These are phyloP conservation scores for Pleurozium schreberi DNA, from an alignment of 225 moss, liverwort and hornwort genomes.

Conservation along the genomic window DNA sequence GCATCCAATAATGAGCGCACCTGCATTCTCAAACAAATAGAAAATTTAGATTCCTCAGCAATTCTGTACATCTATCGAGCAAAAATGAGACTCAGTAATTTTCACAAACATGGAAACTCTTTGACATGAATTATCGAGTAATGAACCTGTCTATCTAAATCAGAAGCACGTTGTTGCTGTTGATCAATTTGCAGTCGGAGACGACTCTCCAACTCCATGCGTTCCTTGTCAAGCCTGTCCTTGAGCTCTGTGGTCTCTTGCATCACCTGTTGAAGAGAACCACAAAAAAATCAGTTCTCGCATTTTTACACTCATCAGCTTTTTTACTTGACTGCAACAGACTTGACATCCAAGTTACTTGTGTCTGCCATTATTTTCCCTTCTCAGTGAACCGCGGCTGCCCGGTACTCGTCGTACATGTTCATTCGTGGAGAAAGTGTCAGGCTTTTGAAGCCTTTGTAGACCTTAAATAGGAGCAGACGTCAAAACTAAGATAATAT, in stretches of 20 bases:
- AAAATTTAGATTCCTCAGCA: neutral
- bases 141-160: slow-evolving; percentile 72
- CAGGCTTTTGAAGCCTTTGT: neutral
- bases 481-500: neutral
- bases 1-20: slow-evolving; percentile 72
- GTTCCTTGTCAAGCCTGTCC: slow-evolving; percentile 68
- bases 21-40: slow-evolving; percentile 19
- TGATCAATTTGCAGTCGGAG: slow-evolving; percentile 74
- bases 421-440: neutral
- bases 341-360: neutral
- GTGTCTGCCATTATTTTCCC: neutral
- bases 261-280: slow-evolving; percentile 41
- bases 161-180: slow-evolving; percentile 70
- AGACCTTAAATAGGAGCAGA: neutral
- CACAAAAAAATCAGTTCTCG: neutral
- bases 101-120: neutral
- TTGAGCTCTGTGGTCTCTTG: slow-evolving; percentile 79
- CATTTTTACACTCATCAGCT: neutral
- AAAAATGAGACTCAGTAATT: neutral
- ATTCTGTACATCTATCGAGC: neutral
- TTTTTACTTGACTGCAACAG: neutral
- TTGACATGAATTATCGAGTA: neutral
- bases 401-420: neutral
- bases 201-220: slow-evolving; percentile 58
- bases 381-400: neutral